Base-by-base conservation (phyloP, 768 basidiomycete species). In the Chalciporus piperatus region DNA sequence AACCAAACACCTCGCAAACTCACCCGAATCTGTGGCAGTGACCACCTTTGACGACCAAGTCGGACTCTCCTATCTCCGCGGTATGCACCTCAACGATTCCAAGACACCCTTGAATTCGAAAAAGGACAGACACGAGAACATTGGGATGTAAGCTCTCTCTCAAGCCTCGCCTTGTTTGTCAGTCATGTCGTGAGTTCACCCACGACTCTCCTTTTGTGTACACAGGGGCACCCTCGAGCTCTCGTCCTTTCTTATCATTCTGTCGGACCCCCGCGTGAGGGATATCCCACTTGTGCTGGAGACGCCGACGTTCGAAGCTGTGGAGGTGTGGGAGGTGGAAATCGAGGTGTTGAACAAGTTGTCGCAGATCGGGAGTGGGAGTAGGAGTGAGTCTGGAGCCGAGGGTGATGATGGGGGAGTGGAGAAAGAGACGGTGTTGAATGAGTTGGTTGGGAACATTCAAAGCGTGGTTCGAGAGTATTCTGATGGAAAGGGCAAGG, bases 71-170 rank as follows among this genome's bases (percentile, higher is more conserved):
- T 93, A 91, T 62, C 80, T 94, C 14, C 77, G 82, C 4, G 92
- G 85, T 1, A 86, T 93, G 80, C 92, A 95, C 60, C 63, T 93
- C 41, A 95, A 95, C 62, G 92, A 93, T 64, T 88, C 87, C 12
- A 89, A 90, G 65, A 78, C 77, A 9, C 73, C 70, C 1, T 73
- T 81, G 12, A 78, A 74, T 3, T 84, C 85, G 12, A 84, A 78
- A 58, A 84, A 81, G 57, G 92, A 94, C 59, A 70, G 89, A 35
- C 92, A 94, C 58, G 84, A 92, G 66, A 93, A 91, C 55, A 84
- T 94, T 33, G 92, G 92, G 19, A 65, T 89, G 87, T 89, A 61
- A 55, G 87, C 76, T 22, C 22, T 22, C n/a, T n/a, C n/a, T n/a
- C n/a, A n/a, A n/a, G n/a, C n/a, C n/a, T n/a, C n/a, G n/a, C n/a